Evolutionary conservation across 345 rosid genomes (phyloP).

Genomic region (Pelargonium nanum): DNA sequence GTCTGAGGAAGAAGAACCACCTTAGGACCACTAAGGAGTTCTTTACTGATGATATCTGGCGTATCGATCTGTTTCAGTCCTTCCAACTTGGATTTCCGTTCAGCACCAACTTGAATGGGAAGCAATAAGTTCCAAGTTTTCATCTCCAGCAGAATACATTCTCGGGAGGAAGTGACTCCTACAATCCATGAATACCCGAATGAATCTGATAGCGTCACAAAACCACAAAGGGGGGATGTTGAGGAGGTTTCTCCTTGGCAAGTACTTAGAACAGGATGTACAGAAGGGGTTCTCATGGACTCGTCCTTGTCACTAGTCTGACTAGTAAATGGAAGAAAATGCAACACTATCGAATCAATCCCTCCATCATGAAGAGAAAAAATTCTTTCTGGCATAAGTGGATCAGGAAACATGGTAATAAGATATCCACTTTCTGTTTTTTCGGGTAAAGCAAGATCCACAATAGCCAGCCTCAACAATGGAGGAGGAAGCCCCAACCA

Average conservation of each 20-base stretch:
- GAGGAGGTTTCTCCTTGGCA: slow-evolving; percentile 58
- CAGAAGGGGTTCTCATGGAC: slow-evolving; percentile 59
- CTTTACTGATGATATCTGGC: slow-evolving; percentile 70
- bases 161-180: slow-evolving; percentile 49
- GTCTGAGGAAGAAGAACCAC: slow-evolving; percentile 65
- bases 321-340: slow-evolving; percentile 88
- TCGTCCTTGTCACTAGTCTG: slow-evolving; percentile 67
- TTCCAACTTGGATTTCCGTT: slow-evolving; percentile 22
- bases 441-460: slow-evolving; percentile 80
- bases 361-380: slow-evolving; percentile 75
- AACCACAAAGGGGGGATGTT: slow-evolving; percentile 49
- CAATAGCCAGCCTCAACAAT: slow-evolving; percentile 72
- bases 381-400: slow-evolving; percentile 77
- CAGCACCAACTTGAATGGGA: slow-evolving; percentile 52
- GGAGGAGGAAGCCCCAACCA: slow-evolving; percentile 94
- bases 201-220: slow-evolving; percentile 62
- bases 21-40: slow-evolving; percentile 79
- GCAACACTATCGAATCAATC: slow-evolving; percentile 71
- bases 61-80: slow-evolving; percentile 36
- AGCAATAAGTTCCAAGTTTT: slow-evolving; percentile 70
- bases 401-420: slow-evolving; percentile 54
- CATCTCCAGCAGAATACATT: slow-evolving; percentile 85
- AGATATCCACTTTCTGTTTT: slow-evolving; percentile 32
- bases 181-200: slow-evolving; percentile 89
- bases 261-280: slow-evolving; percentile 76